phyloP scores from a whole-genome alignment of 371 early-diverging fungal species.

The Apophysomyces variabilis region DNA sequence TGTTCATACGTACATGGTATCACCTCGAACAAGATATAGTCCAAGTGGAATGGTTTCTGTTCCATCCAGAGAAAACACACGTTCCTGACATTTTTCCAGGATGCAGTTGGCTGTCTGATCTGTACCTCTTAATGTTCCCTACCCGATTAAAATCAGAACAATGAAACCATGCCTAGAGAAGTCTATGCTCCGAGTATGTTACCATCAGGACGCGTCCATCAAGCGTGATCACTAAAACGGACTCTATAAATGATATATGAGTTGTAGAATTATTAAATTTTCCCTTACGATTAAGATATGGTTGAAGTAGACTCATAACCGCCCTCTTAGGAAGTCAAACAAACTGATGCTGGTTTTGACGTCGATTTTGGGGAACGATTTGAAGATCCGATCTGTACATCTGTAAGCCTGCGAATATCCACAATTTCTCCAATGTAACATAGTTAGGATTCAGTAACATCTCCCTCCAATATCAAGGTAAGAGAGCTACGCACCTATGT shows the following conservation, averaged over 20 bases:
- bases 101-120: constrained; percentile 85
- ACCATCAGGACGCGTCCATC: constrained; percentile 72
- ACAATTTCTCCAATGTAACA: no score
- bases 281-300: constrained; percentile 40
- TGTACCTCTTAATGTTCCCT: constrained; percentile 77
- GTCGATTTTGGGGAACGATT: no score
- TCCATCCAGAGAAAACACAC: constrained; percentile 76
- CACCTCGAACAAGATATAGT: constrained; percentile 80
- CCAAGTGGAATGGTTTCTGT: constrained; percentile 76
- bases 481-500: no score
- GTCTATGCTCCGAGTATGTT: constrained; percentile 12
- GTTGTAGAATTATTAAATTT: no score
- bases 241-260: constrained; percentile 13
- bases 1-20: constrained; percentile 64
- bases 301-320: constrained; percentile 42
- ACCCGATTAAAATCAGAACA: background rate
- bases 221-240: constrained; percentile 58
- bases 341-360: no score
- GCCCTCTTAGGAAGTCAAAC: no score
- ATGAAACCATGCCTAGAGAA: background rate
- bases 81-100: constrained; percentile 72
- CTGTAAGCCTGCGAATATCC: no score
- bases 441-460: no score
- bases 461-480: no score
- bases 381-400: no score